These are phyloP conservation scores for Colletotrichum liaoningense DNA, from an alignment of 2,329 filamentous ascomycete species.

Conservation along the genomic window DNA sequence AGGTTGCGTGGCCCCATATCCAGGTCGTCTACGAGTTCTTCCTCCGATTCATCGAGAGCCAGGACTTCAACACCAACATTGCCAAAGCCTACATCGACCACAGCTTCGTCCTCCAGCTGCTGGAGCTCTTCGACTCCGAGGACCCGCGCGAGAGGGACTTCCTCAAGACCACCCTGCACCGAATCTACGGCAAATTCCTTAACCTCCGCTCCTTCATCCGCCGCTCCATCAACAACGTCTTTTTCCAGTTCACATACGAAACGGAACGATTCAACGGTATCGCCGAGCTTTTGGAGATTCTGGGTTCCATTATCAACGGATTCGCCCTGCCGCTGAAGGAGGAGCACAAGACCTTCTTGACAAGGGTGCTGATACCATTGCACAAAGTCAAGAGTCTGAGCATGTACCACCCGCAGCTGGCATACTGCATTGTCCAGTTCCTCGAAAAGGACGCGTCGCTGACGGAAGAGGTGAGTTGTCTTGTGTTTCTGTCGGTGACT, in stretches of 20 bases:
- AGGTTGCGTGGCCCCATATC: constrained; percentile 99
- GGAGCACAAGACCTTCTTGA: constrained; percentile 98
- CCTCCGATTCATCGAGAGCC: constrained; percentile 97
- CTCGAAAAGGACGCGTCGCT: constrained; percentile 96
- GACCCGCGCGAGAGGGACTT: constrained; percentile 97
- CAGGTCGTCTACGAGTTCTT: constrained; percentile 99
- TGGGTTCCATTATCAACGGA: constrained; percentile 98
- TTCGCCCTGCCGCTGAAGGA: constrained; percentile 97
- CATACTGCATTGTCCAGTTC: constrained; percentile 99
- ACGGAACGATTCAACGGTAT: constrained; percentile 99
- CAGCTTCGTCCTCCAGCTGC: constrained; percentile 92
- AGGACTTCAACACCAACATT: constrained; percentile 99
- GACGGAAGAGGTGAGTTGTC: constrained; percentile 84
- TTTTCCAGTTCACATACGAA: constrained; percentile 99
- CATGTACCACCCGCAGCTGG: constrained; percentile 99
- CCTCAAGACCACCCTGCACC: constrained; percentile 95
- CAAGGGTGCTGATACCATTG: constrained; percentile 88
- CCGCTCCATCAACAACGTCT: constrained; percentile 99
- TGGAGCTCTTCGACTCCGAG: constrained; percentile 99
- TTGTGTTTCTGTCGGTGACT: constrained; percentile 27
- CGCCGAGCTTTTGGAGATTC: constrained; percentile 93
- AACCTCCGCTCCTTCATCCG: constrained; percentile 97
- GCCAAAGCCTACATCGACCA: constrained; percentile 99
- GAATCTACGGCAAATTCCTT: constrained; percentile 98
- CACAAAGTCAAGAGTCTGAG: constrained; percentile 99